phyloP scores from a whole-genome alignment of 2,329 filamentous ascomycete genomes.

The Colletotrichum horii region DNA sequence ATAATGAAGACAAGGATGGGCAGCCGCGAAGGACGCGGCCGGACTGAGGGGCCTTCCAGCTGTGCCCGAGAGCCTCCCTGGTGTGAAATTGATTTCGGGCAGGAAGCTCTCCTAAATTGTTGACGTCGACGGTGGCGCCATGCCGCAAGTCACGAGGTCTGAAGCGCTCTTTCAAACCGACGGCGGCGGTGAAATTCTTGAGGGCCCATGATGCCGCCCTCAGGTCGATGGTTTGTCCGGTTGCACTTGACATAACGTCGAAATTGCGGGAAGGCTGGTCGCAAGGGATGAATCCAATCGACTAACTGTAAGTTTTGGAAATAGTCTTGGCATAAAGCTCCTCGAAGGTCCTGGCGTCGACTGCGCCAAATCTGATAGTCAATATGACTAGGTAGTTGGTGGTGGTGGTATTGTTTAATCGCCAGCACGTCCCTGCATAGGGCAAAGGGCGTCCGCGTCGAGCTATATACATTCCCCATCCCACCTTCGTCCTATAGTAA shows the following conservation, averaged over 20 bases:
- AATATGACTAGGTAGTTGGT: too few species aligned
- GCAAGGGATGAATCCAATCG: too few species aligned
- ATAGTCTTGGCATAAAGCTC: too few species aligned
- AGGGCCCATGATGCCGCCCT: not conserved
- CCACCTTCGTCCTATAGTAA: too few species aligned
- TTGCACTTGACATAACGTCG: not conserved
- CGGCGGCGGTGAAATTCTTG: not conserved
- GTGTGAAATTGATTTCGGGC: fast-evolving
- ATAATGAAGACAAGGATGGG: not conserved
- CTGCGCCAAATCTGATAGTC: too few species aligned
- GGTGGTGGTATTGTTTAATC: too few species aligned
- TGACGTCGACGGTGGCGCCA: fast-evolving
- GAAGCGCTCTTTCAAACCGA: not conserved
- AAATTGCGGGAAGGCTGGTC: not conserved
- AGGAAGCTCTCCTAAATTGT: not conserved
- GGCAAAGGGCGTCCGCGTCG: too few species aligned
- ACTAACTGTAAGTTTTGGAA: fast-evolving
- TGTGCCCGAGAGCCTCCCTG: not conserved
- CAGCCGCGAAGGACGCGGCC: not conserved
- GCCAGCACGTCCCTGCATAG: too few species aligned
- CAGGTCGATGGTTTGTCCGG: not conserved
- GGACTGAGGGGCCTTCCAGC: not conserved
- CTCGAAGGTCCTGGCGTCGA: too few species aligned
- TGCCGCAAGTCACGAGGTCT: not conserved
- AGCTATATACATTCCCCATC: too few species aligned